Base-by-base conservation (phyloP, 345 rosid genomes). In the Bruguiera gymnorhiza region DNA sequence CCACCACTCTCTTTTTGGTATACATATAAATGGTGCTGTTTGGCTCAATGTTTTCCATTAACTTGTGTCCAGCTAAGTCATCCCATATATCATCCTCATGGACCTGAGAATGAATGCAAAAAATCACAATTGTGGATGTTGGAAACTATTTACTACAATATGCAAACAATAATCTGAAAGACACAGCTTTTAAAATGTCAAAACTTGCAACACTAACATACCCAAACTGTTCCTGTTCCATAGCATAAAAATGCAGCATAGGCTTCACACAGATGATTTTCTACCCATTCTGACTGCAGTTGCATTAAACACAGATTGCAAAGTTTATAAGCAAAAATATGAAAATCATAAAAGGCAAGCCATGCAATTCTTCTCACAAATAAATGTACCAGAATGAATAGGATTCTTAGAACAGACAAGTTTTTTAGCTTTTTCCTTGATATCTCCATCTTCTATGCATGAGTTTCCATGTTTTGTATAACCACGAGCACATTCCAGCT, bases 371-470 rank as follows among this genome's bases (percentile, higher is more conserved):
- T 60, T 29, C 20, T 50, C 58, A 67, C 70, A 63, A 52, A 66
- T 60, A 53, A 70, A 71, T 67, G 46, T 70, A 60, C 64, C 73
- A 64, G 73, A 78, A 68, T 6, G 75, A 75, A 60, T 19, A 78
- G 81, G 79, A 80, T 53, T 75, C 37, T 52, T 70, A 68, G 71
- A 66, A 82, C 89, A 62, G 72, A 93, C 98, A 85, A 93, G 79
- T 86, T 85, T 85, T 82, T 78, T 81, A 75, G 94, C 88, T 67
- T 85, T 84, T 81, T 91, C 84, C 78, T 81, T 70, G 74, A 91
- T 79, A 76, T 86, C 84, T 78, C 84, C 89, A 79, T 91, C 98
- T 85, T 91, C 98, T 68, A 88, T n/a, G 55, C 98, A 93, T 57
- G 81, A 65, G 75, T 77, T 80, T 66, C 86, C 84, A 37, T 80